Conservation (phyloP, 2,329 filamentous ascomycete genomes). For the Daldinia sp. region DNA sequence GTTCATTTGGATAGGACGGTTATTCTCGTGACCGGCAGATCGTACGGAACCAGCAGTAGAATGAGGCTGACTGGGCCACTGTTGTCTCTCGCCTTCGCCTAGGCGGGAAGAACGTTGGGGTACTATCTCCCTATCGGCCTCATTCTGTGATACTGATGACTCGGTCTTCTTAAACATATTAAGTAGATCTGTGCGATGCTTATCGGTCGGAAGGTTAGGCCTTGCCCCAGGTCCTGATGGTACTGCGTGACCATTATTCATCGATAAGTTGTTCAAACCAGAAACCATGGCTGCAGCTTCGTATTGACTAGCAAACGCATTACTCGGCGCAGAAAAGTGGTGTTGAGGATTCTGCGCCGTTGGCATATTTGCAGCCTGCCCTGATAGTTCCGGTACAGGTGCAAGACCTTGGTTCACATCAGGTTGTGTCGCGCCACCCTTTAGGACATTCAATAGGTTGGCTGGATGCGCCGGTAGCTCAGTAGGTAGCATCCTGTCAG, state of each 20-base stretch:
- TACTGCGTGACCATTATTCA: slow-evolving; percentile 33
- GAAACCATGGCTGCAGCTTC: slow-evolving; percentile 31
- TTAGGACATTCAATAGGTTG: slow-evolving; percentile 58
- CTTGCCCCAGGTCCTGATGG: slow-evolving; percentile 33
- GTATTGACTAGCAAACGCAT: slow-evolving; percentile 38
- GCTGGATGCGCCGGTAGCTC: slow-evolving; percentile 48
- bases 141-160: slow-evolving; percentile 44
- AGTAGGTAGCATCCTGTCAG: slow-evolving; percentile 27
- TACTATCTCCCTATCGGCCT: slow-evolving; percentile 40
- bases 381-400: slow-evolving; percentile 24
- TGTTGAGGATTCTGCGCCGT: slow-evolving; percentile 33
- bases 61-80: slow-evolving; percentile 35
- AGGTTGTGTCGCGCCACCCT: slow-evolving; percentile 50
- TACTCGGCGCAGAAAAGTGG: slow-evolving; percentile 23
- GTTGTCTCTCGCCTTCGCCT: slow-evolving; percentile 34
- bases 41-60: slow-evolving; percentile 48
- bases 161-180: slow-evolving; percentile 65
- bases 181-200: slow-evolving; percentile 63
- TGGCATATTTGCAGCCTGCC: slow-evolving; percentile 18
- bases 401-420: slow-evolving; percentile 31
- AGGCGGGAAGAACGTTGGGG: slow-evolving; percentile 23
- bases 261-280: slow-evolving; percentile 19
- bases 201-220: slow-evolving; percentile 48
- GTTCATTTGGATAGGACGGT: slow-evolving; percentile 52
- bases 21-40: slow-evolving; percentile 49